Percentiles rank a stretch among this genome's conserved stretches.
Evolutionary conservation across 2,329 filamentous ascomycete species (phyloP).

Genomic region (Dactylella cylindrospora): DNA sequence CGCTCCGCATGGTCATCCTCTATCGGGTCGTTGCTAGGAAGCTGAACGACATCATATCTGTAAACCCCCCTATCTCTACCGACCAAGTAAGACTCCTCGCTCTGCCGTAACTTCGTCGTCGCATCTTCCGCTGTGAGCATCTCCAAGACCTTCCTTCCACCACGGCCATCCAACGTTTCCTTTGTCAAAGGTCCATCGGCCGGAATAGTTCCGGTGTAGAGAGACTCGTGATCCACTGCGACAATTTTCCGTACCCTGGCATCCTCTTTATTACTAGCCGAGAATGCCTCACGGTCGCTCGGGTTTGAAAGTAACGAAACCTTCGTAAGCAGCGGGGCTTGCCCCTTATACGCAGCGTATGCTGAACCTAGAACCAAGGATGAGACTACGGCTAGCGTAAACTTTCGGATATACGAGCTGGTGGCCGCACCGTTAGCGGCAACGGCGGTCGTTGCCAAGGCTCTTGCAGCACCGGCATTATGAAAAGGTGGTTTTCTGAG

Average conservation of each 20-base stretch:
- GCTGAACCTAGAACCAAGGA: slow-evolving; percentile 36
- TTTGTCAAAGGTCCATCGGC: slow-evolving; percentile 87
- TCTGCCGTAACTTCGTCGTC: slow-evolving; percentile 80
- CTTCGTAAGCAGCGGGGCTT: slow-evolving; percentile 25
- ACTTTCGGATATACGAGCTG: slow-evolving; percentile 35
- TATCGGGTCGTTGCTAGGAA: slow-evolving; percentile 95
- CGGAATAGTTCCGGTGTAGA: slow-evolving; percentile 83
- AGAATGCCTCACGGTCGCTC: slow-evolving; percentile 47
- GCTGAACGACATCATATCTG: slow-evolving; percentile 89
- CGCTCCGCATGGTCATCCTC: slow-evolving; percentile 98
- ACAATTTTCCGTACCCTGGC: slow-evolving; percentile 64
- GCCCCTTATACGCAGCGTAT: slow-evolving; percentile 31
- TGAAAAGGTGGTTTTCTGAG: slow-evolving; percentile 29
- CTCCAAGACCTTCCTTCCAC: slow-evolving; percentile 73
- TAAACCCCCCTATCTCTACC: slow-evolving; percentile 87
- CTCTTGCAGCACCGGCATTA: slow-evolving; percentile 29
- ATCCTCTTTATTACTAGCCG: slow-evolving; percentile 51
- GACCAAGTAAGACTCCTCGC: slow-evolving; percentile 88
- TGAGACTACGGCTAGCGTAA: slow-evolving; percentile 42
- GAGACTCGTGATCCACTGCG: slow-evolving; percentile 83
- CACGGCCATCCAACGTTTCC: slow-evolving; percentile 76
- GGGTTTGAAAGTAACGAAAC: slow-evolving; percentile 45
- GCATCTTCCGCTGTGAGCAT: slow-evolving; percentile 97
- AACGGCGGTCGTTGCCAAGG: slow-evolving; percentile 20
- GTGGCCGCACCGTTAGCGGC: slow-evolving; percentile 6